A percentile compares a stretch with the other conserved stretches of the same genome.
Conservation (phyloP, 495 filamentous ascomycete genomes). For the Penicillium odoratum region DNA sequence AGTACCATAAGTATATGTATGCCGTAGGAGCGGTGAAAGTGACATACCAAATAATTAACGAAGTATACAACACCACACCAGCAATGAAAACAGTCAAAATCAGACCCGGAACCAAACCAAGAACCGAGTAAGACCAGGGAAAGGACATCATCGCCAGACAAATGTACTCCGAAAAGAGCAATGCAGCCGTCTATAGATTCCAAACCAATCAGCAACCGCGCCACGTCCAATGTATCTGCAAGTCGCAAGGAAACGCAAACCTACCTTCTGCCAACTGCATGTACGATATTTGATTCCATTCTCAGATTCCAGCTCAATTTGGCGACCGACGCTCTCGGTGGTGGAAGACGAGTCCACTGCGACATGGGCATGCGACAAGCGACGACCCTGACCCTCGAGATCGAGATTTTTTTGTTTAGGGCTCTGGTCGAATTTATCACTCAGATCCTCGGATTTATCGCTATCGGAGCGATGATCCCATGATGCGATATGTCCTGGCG, state of each 20-base stretch:
- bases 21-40: not conserved
- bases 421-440: constrained; percentile 27
- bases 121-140: constrained; percentile 82
- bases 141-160: constrained; percentile 95
- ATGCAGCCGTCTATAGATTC: constrained; percentile 65
- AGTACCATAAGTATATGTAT: not conserved
- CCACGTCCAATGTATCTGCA: not conserved
- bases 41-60: constrained; percentile 71
- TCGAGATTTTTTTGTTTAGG: constrained; percentile 37
- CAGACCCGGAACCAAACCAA: constrained; percentile 83
- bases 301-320: constrained; percentile 74
- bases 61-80: constrained; percentile 76
- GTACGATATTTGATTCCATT: constrained; percentile 85
- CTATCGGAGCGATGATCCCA: constrained; percentile 17
- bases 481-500: constrained; percentile 26
- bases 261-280: constrained; percentile 86
- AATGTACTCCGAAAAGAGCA: constrained; percentile 91
- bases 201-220: constrained; percentile 1
- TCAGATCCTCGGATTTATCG: constrained; percentile 23
- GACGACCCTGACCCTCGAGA: constrained; percentile 33
- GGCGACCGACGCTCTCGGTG: constrained; percentile 59
- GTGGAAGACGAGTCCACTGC: constrained; percentile 35
- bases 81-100: constrained; percentile 80
- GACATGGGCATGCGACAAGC: constrained; percentile 19
- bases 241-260: constrained; percentile 1